These are phyloP conservation scores for Boletus rubescentipes DNA, from an alignment of 768 basidiomycete species.

Conservation along the genomic window DNA sequence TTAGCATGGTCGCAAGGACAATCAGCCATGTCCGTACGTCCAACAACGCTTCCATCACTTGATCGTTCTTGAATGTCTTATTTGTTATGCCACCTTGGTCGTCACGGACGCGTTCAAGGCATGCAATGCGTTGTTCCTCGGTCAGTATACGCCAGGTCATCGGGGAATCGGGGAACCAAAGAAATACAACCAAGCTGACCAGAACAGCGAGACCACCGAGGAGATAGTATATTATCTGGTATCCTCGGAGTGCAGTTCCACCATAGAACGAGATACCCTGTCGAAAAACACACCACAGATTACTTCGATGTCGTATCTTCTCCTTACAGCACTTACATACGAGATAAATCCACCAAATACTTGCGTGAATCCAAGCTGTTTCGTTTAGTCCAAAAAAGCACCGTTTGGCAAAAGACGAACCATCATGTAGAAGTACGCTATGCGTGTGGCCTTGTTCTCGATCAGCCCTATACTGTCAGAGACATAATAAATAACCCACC, in stretches of 20 bases:
- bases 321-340: slow-evolving; percentile 22
- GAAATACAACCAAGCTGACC: slow-evolving; percentile 33
- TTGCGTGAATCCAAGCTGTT: slow-evolving; percentile 23
- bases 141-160: slow-evolving; percentile 38
- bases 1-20: slow-evolving; percentile 24
- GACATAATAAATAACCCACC: slow-evolving; percentile 8
- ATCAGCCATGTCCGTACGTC: slow-evolving; percentile 31
- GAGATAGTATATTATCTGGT: slow-evolving; percentile 31
- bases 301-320: background rate
- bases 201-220: slow-evolving; percentile 40
- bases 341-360: slow-evolving; percentile 41
- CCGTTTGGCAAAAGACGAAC: slow-evolving; percentile 7
- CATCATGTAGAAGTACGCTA: slow-evolving; percentile 41
- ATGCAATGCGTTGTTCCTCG: slow-evolving; percentile 35
- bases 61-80: background rate
- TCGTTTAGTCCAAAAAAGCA: no score
- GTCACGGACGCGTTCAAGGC: slow-evolving; percentile 40
- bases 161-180: slow-evolving; percentile 42
- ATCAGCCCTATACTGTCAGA: background rate
- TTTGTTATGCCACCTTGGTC: slow-evolving; percentile 23
- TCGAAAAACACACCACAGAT: background rate
- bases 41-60: slow-evolving; percentile 12
- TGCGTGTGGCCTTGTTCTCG: slow-evolving; percentile 13
- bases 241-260: slow-evolving; percentile 19
- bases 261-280: slow-evolving; percentile 33